Percentiles rank a stretch among this genome's conserved stretches.
Conservation (phyloP, 768 basidiomycete species). For the Kwoniella europaea region DNA sequence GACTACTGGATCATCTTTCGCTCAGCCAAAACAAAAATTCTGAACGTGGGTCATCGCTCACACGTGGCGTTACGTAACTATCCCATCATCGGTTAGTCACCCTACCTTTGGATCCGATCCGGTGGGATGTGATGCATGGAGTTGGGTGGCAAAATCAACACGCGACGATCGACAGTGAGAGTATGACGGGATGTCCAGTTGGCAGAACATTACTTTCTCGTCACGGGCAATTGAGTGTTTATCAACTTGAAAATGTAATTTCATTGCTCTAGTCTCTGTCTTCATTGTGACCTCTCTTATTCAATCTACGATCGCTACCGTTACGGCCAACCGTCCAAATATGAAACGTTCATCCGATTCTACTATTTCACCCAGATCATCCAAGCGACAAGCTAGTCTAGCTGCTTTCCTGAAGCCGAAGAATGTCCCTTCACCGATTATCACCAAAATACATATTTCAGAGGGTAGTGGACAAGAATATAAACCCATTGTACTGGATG, state of each 20-base stretch:
- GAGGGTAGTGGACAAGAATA: background rate
- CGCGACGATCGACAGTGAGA: background rate
- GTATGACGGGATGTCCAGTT: background rate
- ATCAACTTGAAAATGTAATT: too few relatives aligned
- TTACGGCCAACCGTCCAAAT: background rate
- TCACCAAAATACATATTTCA: background rate
- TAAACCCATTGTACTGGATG: conserved; percentile 15
- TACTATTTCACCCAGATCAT: background rate
- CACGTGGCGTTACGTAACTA: background rate
- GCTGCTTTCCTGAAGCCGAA: conserved; percentile 20
- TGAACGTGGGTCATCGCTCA: background rate
- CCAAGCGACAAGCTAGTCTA: conserved; percentile 23
- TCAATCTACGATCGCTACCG: too few relatives aligned
- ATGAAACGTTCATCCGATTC: conserved; percentile 1
- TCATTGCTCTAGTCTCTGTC: too few relatives aligned
- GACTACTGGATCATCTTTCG: too few relatives aligned
- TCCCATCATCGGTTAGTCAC: background rate
- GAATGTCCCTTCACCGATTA: background rate
- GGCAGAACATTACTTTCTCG: background rate
- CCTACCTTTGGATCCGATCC: background rate
- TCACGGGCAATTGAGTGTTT: too few relatives aligned
- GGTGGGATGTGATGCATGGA: background rate
- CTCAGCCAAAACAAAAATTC: background rate
- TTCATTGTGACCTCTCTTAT: too few relatives aligned
- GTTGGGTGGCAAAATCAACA: background rate